A percentile compares a stretch with the other conserved stretches of the same genome.
Evolutionary conservation across 2,329 filamentous ascomycete species (phyloP).

Genomic region (Epichloe gansuensis): DNA sequence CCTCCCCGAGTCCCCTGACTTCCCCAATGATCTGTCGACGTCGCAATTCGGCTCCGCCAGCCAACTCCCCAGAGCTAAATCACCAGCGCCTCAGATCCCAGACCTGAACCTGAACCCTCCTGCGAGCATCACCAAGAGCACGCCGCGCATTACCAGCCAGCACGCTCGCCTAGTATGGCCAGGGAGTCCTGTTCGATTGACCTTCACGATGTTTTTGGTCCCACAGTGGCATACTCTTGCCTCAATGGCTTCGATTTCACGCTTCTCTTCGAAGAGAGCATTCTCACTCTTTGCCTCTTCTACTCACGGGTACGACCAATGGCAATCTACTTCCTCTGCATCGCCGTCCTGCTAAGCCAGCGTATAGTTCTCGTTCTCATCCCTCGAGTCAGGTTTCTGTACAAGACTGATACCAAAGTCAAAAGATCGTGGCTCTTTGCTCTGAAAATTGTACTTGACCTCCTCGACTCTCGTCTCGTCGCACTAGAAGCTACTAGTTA

Average conservation of each 20-base stretch:
- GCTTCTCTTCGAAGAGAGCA: slow-evolving; percentile 16
- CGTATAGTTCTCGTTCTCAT: slow-evolving; percentile 5
- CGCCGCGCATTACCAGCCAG: background rate
- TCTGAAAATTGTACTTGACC: slow-evolving; percentile 7
- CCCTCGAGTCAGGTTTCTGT: slow-evolving; percentile 2
- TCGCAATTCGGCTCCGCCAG: background rate
- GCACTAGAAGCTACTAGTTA: background rate
- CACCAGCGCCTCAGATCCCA: no score
- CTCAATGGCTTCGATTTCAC: slow-evolving; percentile 19
- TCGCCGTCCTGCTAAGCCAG: background rate
- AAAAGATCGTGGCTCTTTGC: slow-evolving; percentile 8
- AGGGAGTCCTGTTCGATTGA: slow-evolving; percentile 5
- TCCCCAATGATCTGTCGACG: background rate
- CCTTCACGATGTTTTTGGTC: slow-evolving; percentile 10
- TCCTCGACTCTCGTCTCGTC: background rate
- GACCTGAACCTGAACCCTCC: no score
- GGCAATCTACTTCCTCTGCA: background rate
- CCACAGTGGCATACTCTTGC: slow-evolving; percentile 9
- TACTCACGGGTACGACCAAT: slow-evolving; percentile 6
- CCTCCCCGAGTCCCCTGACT: no score
- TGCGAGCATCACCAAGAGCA: background rate
- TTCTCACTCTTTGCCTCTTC: slow-evolving; percentile 13
- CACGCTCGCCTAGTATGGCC: background rate
- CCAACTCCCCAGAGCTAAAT: background rate
- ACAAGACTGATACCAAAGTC: slow-evolving; percentile 4